A percentile compares a stretch with the other conserved stretches of the same genome.
phyloP scores from a whole-genome alignment of 2,329 filamentous ascomycete species.

The Chlorencoelia australis region DNA sequence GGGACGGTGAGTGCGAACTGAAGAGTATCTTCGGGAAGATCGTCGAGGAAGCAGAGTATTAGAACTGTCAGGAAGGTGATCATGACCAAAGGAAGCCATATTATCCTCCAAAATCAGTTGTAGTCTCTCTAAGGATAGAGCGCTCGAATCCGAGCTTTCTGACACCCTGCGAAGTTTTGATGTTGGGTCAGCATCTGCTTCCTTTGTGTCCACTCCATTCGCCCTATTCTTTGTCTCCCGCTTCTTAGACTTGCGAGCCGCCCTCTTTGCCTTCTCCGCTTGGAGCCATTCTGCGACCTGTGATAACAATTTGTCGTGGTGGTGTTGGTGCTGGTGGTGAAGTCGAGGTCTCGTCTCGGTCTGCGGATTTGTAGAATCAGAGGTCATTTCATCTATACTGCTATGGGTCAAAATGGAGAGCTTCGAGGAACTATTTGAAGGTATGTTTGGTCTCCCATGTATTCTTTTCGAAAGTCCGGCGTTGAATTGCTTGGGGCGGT shows the following conservation, averaged over 20 bases:
- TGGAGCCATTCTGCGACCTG: constrained; percentile 80
- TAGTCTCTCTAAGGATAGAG: constrained; percentile 67
- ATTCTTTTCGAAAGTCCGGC: constrained; percentile 17
- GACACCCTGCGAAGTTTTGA: constrained; percentile 39
- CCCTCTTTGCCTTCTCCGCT: constrained; percentile 62
- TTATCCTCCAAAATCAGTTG: constrained; percentile 69
- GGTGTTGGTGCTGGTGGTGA: constrained; percentile 23
- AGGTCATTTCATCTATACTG: constrained; percentile 18
- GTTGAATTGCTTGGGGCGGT: constrained; percentile 20
- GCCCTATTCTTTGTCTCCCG: constrained; percentile 15
- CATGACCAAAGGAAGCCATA: constrained; percentile 32
- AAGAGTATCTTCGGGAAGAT: constrained; percentile 11
- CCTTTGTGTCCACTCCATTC: constrained; percentile 1
- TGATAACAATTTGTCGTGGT: constrained; percentile 47
- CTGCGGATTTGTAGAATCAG: constrained; percentile 8
- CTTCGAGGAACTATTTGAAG: constrained; percentile 15
- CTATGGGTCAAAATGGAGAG: constrained; percentile 17
- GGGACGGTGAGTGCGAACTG: constrained; percentile 9
- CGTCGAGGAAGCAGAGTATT: constrained; percentile 15
- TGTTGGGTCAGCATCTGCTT: constrained; percentile 7
- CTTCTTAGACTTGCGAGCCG: constrained; percentile 41
- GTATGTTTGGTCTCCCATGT: constrained; percentile 18
- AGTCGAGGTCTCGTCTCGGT: constrained; percentile 13
- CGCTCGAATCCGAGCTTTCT: constrained; percentile 54
- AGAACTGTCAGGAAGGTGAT: constrained; percentile 19